phyloP scores from a whole-genome alignment of 257 asterid species.

The Paraleonurus japonicus region DNA sequence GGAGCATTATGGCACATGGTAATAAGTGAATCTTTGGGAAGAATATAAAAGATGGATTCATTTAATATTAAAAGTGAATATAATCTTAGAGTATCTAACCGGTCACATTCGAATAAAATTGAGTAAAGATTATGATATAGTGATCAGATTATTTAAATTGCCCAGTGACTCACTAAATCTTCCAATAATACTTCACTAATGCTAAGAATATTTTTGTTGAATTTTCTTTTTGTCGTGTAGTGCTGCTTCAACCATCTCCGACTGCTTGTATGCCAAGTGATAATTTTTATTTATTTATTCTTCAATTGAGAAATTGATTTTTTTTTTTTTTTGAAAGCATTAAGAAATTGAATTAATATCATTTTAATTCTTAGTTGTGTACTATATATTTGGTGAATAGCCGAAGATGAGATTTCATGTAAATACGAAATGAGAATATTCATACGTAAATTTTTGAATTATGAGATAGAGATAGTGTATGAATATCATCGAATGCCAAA shows the following conservation, averaged over 20 bases:
- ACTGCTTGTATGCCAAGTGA: neutral
- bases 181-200: slow-evolving; percentile 21
- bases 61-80: neutral
- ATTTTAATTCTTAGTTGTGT: neutral
- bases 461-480: no score
- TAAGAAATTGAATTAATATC: neutral
- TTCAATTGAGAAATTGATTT: no score
- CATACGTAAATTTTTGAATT: no score
- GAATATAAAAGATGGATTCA: slow-evolving; percentile 6
- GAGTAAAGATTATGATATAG: slow-evolving; percentile 21
- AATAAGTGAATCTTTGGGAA: slow-evolving; percentile 27
- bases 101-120: slow-evolving; percentile 20
- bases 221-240: neutral
- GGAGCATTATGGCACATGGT: slow-evolving; percentile 38
- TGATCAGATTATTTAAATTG: slow-evolving; percentile 18
- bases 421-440: neutral
- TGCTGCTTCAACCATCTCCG: neutral
- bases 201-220: slow-evolving; percentile 21
- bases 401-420: neutral
- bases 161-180: slow-evolving; percentile 31
- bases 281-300: no score
- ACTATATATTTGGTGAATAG: neutral
- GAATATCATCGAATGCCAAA: no score
- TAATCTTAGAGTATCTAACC: slow-evolving; percentile 39
- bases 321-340: no score